Evolutionary conservation across 2,329 filamentous ascomycete genomes (phyloP), one percentile per base, ranked within the genome.

Genomic region (Aspergillus alliaceus): DNA sequence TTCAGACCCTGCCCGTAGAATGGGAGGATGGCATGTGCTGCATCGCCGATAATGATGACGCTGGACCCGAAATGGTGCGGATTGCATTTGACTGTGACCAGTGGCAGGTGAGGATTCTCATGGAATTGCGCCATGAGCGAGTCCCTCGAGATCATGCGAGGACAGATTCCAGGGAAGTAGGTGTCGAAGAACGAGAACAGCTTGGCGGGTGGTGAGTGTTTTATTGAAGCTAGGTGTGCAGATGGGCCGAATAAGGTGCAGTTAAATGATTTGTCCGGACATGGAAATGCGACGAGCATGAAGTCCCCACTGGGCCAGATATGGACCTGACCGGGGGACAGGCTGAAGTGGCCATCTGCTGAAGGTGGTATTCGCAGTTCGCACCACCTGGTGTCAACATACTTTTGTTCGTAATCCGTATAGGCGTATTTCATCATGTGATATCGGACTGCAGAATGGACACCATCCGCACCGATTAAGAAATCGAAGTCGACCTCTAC

Each of bases 1-100:
- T 99, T 99, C 87, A 99, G 96, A 35, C 95, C 95, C 74, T 99
- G 95, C 0, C 95, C 95, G 73, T 98, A 99, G 75, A 99, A 99
- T 0, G 95, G 95, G 0, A 99, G 92, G 88, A 99, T 97, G 56
- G 96, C 95, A 72, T 99, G 95, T 0, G 95, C 93, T 6, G 95
- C 92, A 71, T 99, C 95, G 57, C 95, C 95, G 34, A 99, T 72
- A 49, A 99, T 91, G 59, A 96, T 91, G 31, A 84, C 91, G 0
- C 87, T 89, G 24, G 86, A 86, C 49, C 78, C 81, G 77, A 86
- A 91, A 77, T 96, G 91, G 75, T 98, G 90, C 0, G 95, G 95
- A 18, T 84, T 84, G 78, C 93, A 97, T 76, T 96, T 98, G 70
- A 99, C 89, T 71, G 86, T 95, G 71, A 99, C 95, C 6, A 99